These are phyloP conservation scores for Scedosporium dehoogii DNA, from an alignment of 2,329 filamentous ascomycete species.

Conservation along the genomic window DNA sequence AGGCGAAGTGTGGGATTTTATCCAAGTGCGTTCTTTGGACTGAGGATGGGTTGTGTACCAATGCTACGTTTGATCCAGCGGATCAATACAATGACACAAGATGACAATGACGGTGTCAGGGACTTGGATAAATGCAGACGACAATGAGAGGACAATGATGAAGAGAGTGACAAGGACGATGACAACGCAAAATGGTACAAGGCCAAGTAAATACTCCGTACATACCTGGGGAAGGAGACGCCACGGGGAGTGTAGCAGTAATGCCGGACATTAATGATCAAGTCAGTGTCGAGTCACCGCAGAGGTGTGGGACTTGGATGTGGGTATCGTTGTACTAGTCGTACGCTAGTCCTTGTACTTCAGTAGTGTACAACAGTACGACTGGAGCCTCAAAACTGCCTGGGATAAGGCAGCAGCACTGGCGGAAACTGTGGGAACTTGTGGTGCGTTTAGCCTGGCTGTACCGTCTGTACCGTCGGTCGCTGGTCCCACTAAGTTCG, in stretches of 20 bases:
- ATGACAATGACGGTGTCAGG: neutral
- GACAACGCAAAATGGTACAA: neutral
- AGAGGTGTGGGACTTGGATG: neutral
- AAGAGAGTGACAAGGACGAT: neutral
- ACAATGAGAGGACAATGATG: neutral
- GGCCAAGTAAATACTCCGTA: neutral
- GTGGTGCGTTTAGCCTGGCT: too few relatives aligned
- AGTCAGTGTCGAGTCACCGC: neutral
- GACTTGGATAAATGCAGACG: neutral
- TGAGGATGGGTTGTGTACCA: neutral
- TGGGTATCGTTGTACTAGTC: neutral
- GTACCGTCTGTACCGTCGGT: neutral
- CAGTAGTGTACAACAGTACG: too few relatives aligned
- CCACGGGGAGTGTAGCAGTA: neutral
- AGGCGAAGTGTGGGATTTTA: constrained; percentile 1
- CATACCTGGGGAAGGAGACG: neutral
- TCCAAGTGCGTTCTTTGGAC: neutral
- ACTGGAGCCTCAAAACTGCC: too few relatives aligned
- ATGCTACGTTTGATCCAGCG: neutral
- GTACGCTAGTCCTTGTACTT: too few relatives aligned
- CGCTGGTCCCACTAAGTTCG: neutral
- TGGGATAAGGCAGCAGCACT: too few relatives aligned
- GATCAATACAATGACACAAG: neutral
- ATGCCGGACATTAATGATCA: neutral
- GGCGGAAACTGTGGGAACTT: too few relatives aligned